A percentile compares a stretch with the other conserved stretches of the same genome.
Evolutionary conservation across 2,329 filamentous ascomycete genomes (phyloP).

Genomic region (Alternaria hordeiaustralica): DNA sequence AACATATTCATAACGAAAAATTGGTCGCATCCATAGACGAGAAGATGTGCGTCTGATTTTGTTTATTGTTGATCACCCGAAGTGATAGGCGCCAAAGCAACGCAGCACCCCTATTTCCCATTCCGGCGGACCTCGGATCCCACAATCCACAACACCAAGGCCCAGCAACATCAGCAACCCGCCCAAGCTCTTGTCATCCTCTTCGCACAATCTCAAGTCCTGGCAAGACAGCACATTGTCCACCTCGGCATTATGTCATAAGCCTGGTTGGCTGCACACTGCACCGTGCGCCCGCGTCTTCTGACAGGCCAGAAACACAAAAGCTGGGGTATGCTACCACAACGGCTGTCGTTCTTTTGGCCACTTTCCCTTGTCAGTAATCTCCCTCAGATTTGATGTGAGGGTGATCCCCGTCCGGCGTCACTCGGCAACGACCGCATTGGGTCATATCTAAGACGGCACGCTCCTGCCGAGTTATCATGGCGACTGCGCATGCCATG

Average conservation of each 20-base stretch:
- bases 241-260: slow-evolving; percentile 6
- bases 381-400: slow-evolving; percentile 1
- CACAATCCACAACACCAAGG: slow-evolving; percentile 3
- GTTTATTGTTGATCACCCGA: background rate
- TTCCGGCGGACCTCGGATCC: slow-evolving; percentile 2
- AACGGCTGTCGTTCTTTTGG: slow-evolving; percentile 12
- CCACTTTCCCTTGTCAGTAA: background rate
- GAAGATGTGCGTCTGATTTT: background rate
- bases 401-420: background rate
- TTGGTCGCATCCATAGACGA: background rate
- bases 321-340: slow-evolving; percentile 11
- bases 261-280: background rate
- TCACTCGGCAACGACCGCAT: background rate
- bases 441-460: background rate
- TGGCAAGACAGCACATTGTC: background rate
- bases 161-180: background rate
- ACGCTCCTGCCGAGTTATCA: background rate
- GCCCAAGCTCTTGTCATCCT: background rate
- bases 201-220: background rate
- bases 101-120: background rate
- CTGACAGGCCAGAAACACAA: slow-evolving; percentile 2
- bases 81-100: background rate
- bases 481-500: background rate
- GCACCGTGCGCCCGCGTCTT: background rate
- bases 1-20: background rate